Base-by-base conservation (phyloP, 768 basidiomycete genomes). In the Lactarius hatsudake region DNA sequence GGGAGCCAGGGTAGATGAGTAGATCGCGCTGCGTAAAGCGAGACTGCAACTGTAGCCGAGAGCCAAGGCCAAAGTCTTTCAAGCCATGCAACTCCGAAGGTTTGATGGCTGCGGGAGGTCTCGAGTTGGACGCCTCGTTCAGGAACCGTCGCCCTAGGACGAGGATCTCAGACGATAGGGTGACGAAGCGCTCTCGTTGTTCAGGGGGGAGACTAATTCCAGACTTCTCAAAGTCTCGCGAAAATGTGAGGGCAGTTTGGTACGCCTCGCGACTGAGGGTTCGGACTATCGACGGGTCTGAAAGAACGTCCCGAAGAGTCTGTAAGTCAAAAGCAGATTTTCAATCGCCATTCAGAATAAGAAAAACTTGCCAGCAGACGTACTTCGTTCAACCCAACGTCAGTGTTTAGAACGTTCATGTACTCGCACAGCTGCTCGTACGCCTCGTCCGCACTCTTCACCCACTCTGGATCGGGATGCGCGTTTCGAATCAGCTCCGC, bases 151-250 rank as follows among this genome's bases (percentile, higher is more conserved):
- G 86, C 15, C 96, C 96, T 15, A 98, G 89, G 0, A 88, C 81
- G 26, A 96, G 82, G 65, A 98, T 92, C 64, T 93, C 89, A 17
- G 96, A 93, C 3, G 95, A 97, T 13, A 98, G 80, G 1, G 89
- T 85, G 20, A 99, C 94, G 69, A 97, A 98, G 68, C 84, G 87
- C 42, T 86, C 81, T 48, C 97, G 86, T 71, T 94, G 82, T 12
- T 81, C 81, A 0, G 89, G 85, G 12, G 94, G 89, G 15, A 99
- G 83, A 75, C 96, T 85, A 69, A 98, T 96, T 10, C 94, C 96
- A 17, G 96, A 98, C 76, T 95, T 95, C 75, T 97, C 93, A 77
- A 99, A 99, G 81, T 98, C 97, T 57, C 91, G 85, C 85, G 94
- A 90, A 78, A 98, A 98, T 67, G 96, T 96, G 28, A 91, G 82